A percentile compares a stretch with the other conserved stretches of the same genome.
These are phyloP conservation scores for Acanthamoeba triangularis DNA, from an alignment of 208 protist species.

Conservation along the genomic window DNA sequence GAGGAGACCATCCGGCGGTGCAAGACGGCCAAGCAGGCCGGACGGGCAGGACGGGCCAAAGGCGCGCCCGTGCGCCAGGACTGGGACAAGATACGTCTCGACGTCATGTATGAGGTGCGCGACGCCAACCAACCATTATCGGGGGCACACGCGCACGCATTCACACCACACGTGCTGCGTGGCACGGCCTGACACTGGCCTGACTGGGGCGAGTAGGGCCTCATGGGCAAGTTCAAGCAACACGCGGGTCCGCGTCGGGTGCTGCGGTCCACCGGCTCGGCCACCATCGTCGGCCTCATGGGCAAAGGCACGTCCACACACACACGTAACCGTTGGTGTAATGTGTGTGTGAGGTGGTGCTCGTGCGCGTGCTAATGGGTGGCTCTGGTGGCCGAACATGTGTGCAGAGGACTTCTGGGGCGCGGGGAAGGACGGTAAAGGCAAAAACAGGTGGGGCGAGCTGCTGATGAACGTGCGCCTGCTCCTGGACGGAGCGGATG, in stretches of 20 bases:
- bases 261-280: background rate
- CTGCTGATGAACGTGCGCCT: constrained; percentile 13
- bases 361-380: background rate
- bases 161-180: too few relatives aligned
- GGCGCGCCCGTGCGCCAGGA: background rate
- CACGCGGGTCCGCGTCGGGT: background rate
- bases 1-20: background rate
- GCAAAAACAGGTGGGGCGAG: constrained; percentile 29
- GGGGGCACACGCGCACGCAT: background rate
- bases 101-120: background rate
- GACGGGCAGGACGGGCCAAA: background rate
- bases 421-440: background rate
- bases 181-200: background rate
- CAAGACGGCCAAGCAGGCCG: constrained; percentile 32
- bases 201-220: background rate
- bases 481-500: background rate
- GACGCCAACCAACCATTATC: background rate
- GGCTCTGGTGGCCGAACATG: background rate
- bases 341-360: background rate
- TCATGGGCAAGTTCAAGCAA: constrained; percentile 58
- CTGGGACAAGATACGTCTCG: background rate
- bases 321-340: background rate
- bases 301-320: background rate
- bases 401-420: constrained; percentile 1
- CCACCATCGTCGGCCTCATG: background rate